Evolutionary conservation across 1,284 basidiomycete species (phyloP), one percentile per base, ranked within the genome.

Genomic region (Malassezia cuniculi): DNA sequence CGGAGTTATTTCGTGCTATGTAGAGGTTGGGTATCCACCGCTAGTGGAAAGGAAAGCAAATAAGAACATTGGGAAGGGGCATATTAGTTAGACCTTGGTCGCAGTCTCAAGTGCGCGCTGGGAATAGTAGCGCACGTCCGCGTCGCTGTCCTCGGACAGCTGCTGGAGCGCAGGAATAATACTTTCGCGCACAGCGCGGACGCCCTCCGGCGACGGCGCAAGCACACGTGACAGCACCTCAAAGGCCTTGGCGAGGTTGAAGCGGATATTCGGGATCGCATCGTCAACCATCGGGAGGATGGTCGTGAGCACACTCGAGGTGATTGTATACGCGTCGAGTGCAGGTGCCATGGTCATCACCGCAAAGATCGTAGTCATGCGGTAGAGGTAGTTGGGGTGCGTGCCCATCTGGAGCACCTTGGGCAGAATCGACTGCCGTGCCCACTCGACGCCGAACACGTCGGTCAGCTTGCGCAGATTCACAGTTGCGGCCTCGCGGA

Each of bases 341-440:
- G 85, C 85, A 1, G 93, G 85, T 5, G 87, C 80, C 69, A 97
- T 94, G 19, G 85, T 90, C 54, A 85, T 89, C 64, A 99, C 93
- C 34, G 93, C 90, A 70, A 97, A 89, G 39, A 97, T 86, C 18
- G 93, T 97, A 6, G 93, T 99, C 87, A 99, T 94, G 60, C 93
- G 77, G 72, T 87, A 94, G 25, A 97, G 75, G 70, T 97, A 97
- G 69, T 94, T 99, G 16, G 85, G 85, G 71, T 95, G 89, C 48
- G 81, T 78, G 11, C 86, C 89, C 93, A 97, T 97, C 46, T 82
- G 83, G 65, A 97, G 80, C 26, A 99, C 86, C 71, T 94, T 94
- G 16, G 93, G 93, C 37, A 97, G 84, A 64, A 99, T 95, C 26
- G 87, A 81, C 43, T 77, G 74, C 66, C 80, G 81, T 25, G 93